A percentile compares a stretch with the other conserved stretches of the same genome.
These are phyloP conservation scores for Rhinocladiella similis DNA, from an alignment of 2,329 filamentous ascomycete species.

Conservation along the genomic window DNA sequence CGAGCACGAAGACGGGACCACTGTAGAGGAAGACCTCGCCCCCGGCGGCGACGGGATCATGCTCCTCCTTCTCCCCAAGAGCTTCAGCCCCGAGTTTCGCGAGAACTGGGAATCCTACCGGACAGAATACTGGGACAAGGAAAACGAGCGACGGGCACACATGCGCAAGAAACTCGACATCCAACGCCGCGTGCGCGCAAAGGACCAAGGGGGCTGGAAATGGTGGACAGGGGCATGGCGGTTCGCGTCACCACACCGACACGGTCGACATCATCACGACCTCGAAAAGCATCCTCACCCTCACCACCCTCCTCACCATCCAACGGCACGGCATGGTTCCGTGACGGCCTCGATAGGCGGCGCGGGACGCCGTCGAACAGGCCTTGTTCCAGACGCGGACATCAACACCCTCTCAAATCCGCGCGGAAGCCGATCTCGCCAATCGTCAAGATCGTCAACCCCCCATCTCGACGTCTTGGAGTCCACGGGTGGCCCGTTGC, in stretches of 20 bases:
- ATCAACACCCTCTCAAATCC: constrained; percentile 12
- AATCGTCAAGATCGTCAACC: constrained; percentile 28
- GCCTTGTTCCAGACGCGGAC: constrained; percentile 13
- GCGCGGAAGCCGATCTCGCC: constrained; percentile 20
- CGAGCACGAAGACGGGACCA: constrained; percentile 55
- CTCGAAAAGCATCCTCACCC: constrained; percentile 33
- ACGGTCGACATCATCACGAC: constrained; percentile 25
- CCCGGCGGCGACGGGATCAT: constrained; percentile 90
- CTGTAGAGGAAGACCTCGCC: constrained; percentile 85
- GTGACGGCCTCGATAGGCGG: background rate
- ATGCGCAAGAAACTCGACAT: constrained; percentile 70
- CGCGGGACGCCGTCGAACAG: constrained; percentile 5
- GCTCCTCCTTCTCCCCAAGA: constrained; percentile 85
- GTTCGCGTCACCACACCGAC: constrained; percentile 32
- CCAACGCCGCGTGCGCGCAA: constrained; percentile 64
- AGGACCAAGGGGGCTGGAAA: constrained; percentile 69
- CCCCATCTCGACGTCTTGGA: constrained; percentile 19
- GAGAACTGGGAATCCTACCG: constrained; percentile 97
- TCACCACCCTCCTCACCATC: constrained; percentile 19
- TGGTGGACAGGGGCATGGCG: constrained; percentile 79
- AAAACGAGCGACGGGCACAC: constrained; percentile 82
- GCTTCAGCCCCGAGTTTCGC: constrained; percentile 89
- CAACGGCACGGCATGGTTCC: constrained; percentile 7
- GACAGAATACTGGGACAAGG: constrained; percentile 92
- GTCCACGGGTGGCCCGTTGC: constrained; percentile 4